Evolutionary conservation across 1,284 basidiomycete species (phyloP).

Genomic region (Ceratobasidium sp.): DNA sequence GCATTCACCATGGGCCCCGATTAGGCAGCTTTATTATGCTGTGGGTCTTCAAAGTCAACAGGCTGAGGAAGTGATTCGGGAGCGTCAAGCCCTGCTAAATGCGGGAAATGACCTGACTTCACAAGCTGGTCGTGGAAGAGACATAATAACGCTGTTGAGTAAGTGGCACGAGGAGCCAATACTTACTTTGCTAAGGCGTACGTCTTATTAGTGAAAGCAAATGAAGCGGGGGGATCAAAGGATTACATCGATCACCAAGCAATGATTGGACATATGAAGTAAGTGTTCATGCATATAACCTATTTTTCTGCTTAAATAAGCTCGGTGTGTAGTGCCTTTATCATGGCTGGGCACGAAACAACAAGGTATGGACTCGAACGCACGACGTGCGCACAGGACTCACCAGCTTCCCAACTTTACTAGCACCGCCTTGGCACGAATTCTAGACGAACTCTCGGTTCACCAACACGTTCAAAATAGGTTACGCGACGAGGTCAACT

Average conservation of each 20-base stretch:
- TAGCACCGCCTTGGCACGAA: conserved; percentile 51
- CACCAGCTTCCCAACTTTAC: conserved; percentile 43
- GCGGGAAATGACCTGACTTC: conserved; percentile 43
- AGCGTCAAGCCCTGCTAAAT: conserved; percentile 45
- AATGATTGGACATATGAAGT: conserved; percentile 59
- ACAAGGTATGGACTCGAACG: background rate
- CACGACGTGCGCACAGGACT: background rate
- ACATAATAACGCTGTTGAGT: conserved; percentile 61
- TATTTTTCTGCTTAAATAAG: background rate
- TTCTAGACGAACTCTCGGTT: conserved; percentile 51
- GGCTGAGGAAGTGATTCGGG: conserved; percentile 52
- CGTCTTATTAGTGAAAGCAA: conserved; percentile 51
- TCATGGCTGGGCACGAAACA: conserved; percentile 56
- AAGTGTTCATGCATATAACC: conserved; percentile 37
- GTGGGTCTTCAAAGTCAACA: conserved; percentile 58
- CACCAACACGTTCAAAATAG: conserved; percentile 49
- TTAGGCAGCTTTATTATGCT: conserved; percentile 57
- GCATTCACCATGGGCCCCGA: conserved; percentile 52
- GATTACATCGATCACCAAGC: conserved; percentile 52
- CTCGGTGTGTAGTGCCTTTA: conserved; percentile 43
- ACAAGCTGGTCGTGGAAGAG: conserved; percentile 49
- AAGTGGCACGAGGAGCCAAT: conserved; percentile 43
- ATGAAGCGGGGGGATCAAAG: conserved; percentile 49
- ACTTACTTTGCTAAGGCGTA: background rate
- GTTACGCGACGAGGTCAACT: conserved; percentile 50